phyloP scores from a whole-genome alignment of 2,329 filamentous ascomycete genomes.

The Thielaviopsis populi region DNA sequence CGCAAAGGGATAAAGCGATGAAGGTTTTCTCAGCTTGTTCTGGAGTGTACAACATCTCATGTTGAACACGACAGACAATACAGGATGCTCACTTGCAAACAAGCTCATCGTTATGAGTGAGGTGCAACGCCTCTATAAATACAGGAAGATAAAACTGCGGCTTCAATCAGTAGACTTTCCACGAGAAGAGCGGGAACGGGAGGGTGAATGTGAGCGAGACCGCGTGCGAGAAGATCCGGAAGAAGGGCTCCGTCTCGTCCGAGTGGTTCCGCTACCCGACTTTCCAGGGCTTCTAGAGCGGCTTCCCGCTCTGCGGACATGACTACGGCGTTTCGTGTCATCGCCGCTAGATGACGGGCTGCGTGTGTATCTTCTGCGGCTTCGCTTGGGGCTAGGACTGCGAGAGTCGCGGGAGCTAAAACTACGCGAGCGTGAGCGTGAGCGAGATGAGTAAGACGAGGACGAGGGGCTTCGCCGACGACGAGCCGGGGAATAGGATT shows the following conservation, averaged over 20 bases:
- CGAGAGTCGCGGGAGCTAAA: constrained; percentile 5
- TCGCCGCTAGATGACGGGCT: constrained; percentile 9
- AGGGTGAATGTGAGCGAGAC: constrained; percentile 13
- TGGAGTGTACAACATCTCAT: not conserved
- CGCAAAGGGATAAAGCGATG: not conserved
- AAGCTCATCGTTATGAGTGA: not conserved
- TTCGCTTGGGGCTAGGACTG: constrained; percentile 9
- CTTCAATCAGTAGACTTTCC: constrained; percentile 39
- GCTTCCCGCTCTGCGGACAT: constrained; percentile 12
- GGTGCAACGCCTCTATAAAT: not conserved
- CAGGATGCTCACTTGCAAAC: not conserved
- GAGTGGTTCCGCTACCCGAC: not conserved
- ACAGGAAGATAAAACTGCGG: constrained; percentile 22
- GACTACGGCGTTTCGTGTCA: constrained; percentile 19
- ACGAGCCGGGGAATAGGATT: constrained; percentile 3
- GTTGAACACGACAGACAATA: not conserved
- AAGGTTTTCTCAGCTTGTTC: constrained; percentile 9
- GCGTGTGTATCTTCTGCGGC: constrained; percentile 11
- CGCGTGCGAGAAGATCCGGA: constrained; percentile 9
- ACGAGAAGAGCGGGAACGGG: constrained; percentile 23
- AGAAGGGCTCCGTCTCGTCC: constrained; percentile 15
- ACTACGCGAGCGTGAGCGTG: constrained; percentile 18
- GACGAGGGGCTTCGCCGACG: constrained; percentile 8
- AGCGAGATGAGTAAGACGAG: constrained; percentile 4
- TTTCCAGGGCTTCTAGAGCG: constrained; percentile 12